Base-by-base conservation (phyloP, 2,329 filamentous ascomycete species). In the Cercospora sesami region DNA sequence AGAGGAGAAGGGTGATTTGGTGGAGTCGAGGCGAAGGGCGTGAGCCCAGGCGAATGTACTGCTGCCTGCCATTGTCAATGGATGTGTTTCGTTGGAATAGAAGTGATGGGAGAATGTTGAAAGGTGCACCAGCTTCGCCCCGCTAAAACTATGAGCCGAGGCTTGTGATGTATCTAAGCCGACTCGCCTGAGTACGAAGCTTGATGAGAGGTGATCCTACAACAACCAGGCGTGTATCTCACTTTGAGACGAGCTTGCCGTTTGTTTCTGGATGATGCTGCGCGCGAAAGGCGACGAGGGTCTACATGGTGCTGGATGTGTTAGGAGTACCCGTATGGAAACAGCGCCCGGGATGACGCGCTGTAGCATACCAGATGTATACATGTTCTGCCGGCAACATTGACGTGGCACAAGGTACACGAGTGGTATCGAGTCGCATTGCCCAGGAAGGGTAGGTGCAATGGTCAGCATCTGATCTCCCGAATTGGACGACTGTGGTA, bases 11-110 rank as follows among this genome's bases (percentile, higher is more conserved):
- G 76, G 76, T 2, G 75, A 77, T 60, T 74, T 74, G 21, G 58
- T 72, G 28, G 74, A 76, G 65, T 75, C 72, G 60, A 78, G 69
- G 14, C 70, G 72, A 9, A 78, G 75, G 48, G 76, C 75, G 39
- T 75, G 74, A 10, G 65, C 62, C 76, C 76, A 78, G 30, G 73
- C 73, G 72, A 75, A 78, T n/a, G 75, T 78, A 60, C 72, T 75
- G 55, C 71, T 70, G 63, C 74, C 75, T 9, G 75, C 75, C 69
- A 73, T 51, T 3, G 45, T 51, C 18, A 51, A 51, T 51, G 45
- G 9, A 3, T n/a, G 2, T 39, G 36, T 36, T 36, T n/a, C 5
- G 5, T n/a, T 5, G 8, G 36, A 6, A 5, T 14, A 36, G 36
- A n/a, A n/a, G 36, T 42, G 36, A 2, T 42, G 36, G 36, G n/a